A percentile compares a stretch with the other conserved stretches of the same genome.
phyloP scores from a whole-genome alignment of 768 basidiomycete genomes.

The Calocybe indica region DNA sequence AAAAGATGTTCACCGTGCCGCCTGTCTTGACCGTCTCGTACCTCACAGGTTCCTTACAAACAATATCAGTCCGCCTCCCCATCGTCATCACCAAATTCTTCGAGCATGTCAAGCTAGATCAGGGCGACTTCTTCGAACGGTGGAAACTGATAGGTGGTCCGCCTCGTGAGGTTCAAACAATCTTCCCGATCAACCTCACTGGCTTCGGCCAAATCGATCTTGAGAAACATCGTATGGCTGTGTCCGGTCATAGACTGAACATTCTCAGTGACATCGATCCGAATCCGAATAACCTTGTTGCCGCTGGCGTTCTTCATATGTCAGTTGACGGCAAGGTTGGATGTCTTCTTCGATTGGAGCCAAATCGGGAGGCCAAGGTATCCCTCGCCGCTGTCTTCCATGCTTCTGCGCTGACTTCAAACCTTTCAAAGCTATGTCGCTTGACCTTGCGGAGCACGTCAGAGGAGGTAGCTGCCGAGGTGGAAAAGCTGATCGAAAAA shows the following conservation, averaged over 20 bases:
- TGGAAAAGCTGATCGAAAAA: constrained; percentile 50
- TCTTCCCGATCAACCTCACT: constrained; percentile 78
- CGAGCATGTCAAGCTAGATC: constrained; percentile 82
- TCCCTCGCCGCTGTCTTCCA: constrained; percentile 11
- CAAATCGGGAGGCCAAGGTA: constrained; percentile 94
- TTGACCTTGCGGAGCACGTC: constrained; percentile 94
- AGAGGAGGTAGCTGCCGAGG: constrained; percentile 75
- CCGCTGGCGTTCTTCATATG: constrained; percentile 94
- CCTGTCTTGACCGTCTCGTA: constrained; percentile 88
- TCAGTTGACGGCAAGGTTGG: constrained; percentile 92
- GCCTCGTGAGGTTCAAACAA: constrained; percentile 83
- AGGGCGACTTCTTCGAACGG: constrained; percentile 90
- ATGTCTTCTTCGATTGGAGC: constrained; percentile 88
- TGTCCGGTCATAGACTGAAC: constrained; percentile 73
- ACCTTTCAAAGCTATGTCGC: constrained; percentile 71
- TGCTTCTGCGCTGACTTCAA: not conserved
- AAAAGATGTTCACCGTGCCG: constrained; percentile 68
- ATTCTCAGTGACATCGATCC: constrained; percentile 85
- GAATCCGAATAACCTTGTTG: constrained; percentile 90
- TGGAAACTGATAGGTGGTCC: constrained; percentile 98
- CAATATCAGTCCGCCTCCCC: constrained; percentile 77
- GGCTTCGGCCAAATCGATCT: constrained; percentile 69
- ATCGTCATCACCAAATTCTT: constrained; percentile 89
- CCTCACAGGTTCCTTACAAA: constrained; percentile 87
- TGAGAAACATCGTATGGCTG: constrained; percentile 64